Conservation (phyloP, 176 grass and related monocot genomes). For the Triticum dicoccoides region DNA sequence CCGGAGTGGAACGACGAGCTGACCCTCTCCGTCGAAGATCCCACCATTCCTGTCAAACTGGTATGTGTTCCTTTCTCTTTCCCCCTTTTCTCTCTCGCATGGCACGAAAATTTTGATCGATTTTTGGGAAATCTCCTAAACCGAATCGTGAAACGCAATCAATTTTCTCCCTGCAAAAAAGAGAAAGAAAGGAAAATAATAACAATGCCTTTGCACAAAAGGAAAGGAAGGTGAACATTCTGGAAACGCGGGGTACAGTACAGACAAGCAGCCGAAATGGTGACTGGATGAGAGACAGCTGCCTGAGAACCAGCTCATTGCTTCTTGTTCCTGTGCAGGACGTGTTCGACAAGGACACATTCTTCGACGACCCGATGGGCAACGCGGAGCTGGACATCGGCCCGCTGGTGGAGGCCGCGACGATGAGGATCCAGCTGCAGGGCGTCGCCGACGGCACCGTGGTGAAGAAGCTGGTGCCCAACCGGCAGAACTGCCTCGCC, state of each 20-base stretch:
- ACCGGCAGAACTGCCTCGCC: slow-evolving; percentile 64
- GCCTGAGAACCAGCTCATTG: not conserved
- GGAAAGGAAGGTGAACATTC: not conserved
- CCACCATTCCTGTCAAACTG: slow-evolving; percentile 39
- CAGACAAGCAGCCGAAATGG: not conserved
- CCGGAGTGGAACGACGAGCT: slow-evolving; percentile 89
- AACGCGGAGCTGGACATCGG: slow-evolving; percentile 68
- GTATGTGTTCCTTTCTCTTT: slow-evolving; percentile 16
- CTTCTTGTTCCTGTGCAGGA: slow-evolving; percentile 17
- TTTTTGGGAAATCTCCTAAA: too few species aligned
- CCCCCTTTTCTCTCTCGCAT: too few species aligned
- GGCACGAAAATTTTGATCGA: too few species aligned
- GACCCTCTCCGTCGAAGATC: slow-evolving; percentile 69
- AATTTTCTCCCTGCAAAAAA: not conserved
- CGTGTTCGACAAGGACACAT: slow-evolving; percentile 89
- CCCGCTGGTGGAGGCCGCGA: slow-evolving; percentile 63
- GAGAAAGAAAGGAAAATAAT: not conserved
- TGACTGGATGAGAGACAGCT: too few species aligned
- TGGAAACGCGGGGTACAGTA: not conserved
- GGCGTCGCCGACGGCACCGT: slow-evolving; percentile 43
- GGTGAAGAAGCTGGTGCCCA: slow-evolving; percentile 50
- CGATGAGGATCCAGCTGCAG: slow-evolving; percentile 45
- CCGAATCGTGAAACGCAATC: too few species aligned
- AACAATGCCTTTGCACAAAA: not conserved
- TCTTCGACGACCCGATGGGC: slow-evolving; percentile 81